Conservation (phyloP, 73 alveolate species). For the Paramecium pentaurelia region DNA sequence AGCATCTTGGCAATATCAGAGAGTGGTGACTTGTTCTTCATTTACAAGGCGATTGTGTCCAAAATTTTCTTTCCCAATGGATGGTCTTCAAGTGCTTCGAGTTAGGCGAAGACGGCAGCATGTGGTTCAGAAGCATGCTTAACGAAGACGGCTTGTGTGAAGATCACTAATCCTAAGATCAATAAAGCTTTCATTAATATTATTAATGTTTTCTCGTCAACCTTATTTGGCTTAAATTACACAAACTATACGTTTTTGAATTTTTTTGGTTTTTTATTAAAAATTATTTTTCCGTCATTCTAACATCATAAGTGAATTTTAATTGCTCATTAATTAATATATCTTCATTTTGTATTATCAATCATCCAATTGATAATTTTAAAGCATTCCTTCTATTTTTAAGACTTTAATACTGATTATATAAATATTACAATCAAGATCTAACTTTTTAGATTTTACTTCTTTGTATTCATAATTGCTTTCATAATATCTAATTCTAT, state of each 20-base stretch:
- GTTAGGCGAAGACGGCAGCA: conserved; percentile 40
- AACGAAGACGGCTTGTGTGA: conserved; percentile 49
- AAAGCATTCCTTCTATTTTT: background rate
- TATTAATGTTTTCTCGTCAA: background rate
- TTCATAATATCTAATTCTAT: too few species aligned
- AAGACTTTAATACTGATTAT: background rate
- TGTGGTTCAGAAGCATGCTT: conserved; percentile 42
- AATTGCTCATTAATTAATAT: background rate
- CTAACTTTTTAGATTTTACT: background rate
- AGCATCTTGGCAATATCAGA: conserved; percentile 50
- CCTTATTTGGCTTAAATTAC: background rate
- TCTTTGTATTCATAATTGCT: too few species aligned
- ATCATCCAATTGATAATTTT: background rate
- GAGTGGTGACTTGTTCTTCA: conserved; percentile 43
- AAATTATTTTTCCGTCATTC: background rate
- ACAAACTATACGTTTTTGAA: conserved; percentile 22
- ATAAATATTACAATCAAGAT: background rate
- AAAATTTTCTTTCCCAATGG: conserved; percentile 41
- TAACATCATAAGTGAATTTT: background rate
- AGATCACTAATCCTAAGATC: conserved; percentile 44
- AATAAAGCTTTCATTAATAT: conserved; percentile 19
- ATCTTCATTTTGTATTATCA: background rate
- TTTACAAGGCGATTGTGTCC: conserved; percentile 53
- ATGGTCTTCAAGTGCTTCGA: conserved; percentile 43
- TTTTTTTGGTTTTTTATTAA: background rate